These are phyloP conservation scores for Leccinum imitatum DNA, from an alignment of 768 basidiomycete species.

Conservation along the genomic window DNA sequence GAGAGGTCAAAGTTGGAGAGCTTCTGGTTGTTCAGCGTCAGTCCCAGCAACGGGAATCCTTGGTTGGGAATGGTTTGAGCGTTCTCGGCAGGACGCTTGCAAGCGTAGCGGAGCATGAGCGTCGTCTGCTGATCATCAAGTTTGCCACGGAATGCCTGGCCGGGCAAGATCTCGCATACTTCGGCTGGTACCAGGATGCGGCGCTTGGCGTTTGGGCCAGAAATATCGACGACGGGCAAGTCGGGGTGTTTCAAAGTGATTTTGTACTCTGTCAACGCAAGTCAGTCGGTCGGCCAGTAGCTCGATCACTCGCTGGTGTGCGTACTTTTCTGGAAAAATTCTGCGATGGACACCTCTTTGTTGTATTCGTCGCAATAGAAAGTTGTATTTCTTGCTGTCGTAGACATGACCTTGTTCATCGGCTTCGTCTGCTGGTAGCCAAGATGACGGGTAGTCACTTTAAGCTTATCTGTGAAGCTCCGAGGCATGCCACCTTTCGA, in stretches of 20 bases:
- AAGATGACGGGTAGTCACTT: constrained; percentile 55
- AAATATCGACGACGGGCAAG: constrained; percentile 58
- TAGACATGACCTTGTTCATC: constrained; percentile 38
- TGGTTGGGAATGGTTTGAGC: constrained; percentile 54
- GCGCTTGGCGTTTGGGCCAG: constrained; percentile 28
- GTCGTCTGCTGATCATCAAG: constrained; percentile 62
- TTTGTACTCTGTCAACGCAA: constrained; percentile 49
- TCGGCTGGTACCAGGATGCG: constrained; percentile 61
- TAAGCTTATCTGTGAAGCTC: constrained; percentile 51
- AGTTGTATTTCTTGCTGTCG: constrained; percentile 43
- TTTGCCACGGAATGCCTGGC: constrained; percentile 59
- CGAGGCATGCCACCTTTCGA: constrained; percentile 46
- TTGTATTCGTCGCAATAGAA: constrained; percentile 63
- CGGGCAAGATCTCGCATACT: constrained; percentile 61
- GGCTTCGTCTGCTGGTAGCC: constrained; percentile 53
- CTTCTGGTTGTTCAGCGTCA: constrained; percentile 39
- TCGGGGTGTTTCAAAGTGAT: constrained; percentile 50
- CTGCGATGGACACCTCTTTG: constrained; percentile 51
- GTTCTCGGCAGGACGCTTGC: constrained; percentile 59
- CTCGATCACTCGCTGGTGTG: background rate
- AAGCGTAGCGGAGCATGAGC: constrained; percentile 70
- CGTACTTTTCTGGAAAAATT: constrained; percentile 65
- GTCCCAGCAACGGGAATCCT: constrained; percentile 60
- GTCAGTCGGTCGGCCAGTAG: constrained; percentile 8
- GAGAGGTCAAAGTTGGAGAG: constrained; percentile 57